Base-by-base conservation (phyloP, 768 basidiomycete genomes). In the Butyriboletus loyo region DNA sequence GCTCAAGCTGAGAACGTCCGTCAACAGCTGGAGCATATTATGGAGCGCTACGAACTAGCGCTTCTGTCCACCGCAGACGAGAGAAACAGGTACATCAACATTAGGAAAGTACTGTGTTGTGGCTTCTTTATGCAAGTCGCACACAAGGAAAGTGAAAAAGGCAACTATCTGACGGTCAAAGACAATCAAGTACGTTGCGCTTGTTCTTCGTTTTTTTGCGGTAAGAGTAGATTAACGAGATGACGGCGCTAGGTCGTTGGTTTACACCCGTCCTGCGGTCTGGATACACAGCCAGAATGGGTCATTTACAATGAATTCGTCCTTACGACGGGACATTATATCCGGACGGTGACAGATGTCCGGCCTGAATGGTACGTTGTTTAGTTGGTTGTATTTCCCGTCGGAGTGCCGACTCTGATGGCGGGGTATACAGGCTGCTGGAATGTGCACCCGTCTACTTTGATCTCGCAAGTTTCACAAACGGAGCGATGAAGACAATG, bases 251-350 rank as follows among this genome's bases (percentile, higher is more conserved):
- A n/a, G n/a, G n/a, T n/a, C n/a, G n/a, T n/a, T n/a, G n/a, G n/a
- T n/a, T n/a, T n/a, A n/a, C n/a, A n/a, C n/a, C n/a, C n/a, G n/a
- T 89, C 87, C 21, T 95, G 91, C 55, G 92, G 92, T 27, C 73
- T 97, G 40, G 89, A 92, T 56, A 82, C 82, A 10, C 85, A 86
- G 52, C 93, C 94, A 3, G 91, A 94, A 61, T 95, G 92, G 93
- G 91, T 94, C 4, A 66, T 91, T 7, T 94, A 88, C 76, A 92
- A 95, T 64, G 94, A 96, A 71, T 99, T 98, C 60, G 92, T 98
- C 10, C 72, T 98, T 58, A 98, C 95, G 7, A 90, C 91, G 7
- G 72, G 85, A 43, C 86, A n/a, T n/a, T n/a, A n/a, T n/a, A n/a
- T n/a, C n/a, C n/a, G n/a, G n/a, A n/a, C n/a, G n/a, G n/a, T n/a